Evolutionary conservation across 768 basidiomycete species (phyloP), one percentile per base, ranked within the genome.

Genomic region (Amanita inopinata): DNA sequence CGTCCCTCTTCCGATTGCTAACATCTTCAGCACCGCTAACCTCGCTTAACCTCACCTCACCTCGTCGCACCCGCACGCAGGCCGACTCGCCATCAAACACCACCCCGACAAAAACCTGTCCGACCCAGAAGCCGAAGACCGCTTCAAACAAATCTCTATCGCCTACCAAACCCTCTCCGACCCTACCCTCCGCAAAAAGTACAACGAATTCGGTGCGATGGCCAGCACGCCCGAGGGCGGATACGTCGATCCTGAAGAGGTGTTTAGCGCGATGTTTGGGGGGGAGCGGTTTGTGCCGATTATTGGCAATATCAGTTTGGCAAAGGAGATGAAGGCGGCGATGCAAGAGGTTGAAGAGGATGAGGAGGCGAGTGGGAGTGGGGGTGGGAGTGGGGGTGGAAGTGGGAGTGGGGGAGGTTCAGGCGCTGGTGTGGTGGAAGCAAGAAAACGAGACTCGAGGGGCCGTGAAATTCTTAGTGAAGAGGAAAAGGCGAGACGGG

Each of bases 31-130:
- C 12, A 15, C 8, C 10, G 4, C 24, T 14, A 23, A 37, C 35
- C 28, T n/a, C n/a, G n/a, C n/a, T n/a, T n/a, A n/a, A 27, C 28
- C 20, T 40, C 15, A 19, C 17, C 33, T 38, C 24, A 40, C 37
- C 27, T 33, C 23, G 5, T n/a, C n/a, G n/a, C n/a, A n/a, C n/a
- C n/a, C 40, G 18, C 43, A 87, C 83, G 85, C n/a, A n/a, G n/a
- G n/a, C 33, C 76, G 83, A 4, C 69, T 89, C 38, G 90, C 90
- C 2, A 91, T 94, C 62, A 90, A 90, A 60, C 79, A 83, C 53
- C 89, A 91, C 58, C 89, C 89, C 0, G 89, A 92, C 72, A 92
- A 92, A 70, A 91, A 93, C 56, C 87, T 78, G 0, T 78, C 84
- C 53, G 89, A 92, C 59, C 89, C 87, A 0, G 61, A 69, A 18